Evolutionary conservation across 352 stramenopile genomes (phyloP).

Genomic region (Globisporangium iwayamae): DNA sequence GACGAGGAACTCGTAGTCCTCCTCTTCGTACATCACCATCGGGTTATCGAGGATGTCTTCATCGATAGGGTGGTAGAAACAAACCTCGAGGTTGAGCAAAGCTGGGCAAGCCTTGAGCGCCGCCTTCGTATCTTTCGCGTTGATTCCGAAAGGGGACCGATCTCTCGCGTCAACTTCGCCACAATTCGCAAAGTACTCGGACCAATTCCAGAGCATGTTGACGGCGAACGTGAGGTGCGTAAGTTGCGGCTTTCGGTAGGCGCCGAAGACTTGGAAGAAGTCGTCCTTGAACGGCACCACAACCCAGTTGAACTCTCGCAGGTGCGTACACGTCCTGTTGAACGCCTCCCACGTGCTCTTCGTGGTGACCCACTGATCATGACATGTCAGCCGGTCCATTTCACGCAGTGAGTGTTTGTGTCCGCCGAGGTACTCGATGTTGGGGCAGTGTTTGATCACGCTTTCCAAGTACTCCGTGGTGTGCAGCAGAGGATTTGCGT

Average conservation of each 20-base stretch:
- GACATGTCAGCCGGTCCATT: slow-evolving; percentile 40
- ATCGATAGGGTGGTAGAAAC: slow-evolving; percentile 34
- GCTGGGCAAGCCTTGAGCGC: slow-evolving; percentile 33
- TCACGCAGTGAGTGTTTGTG: slow-evolving; percentile 43
- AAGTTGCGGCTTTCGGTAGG: slow-evolving; percentile 34
- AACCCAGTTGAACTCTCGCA: slow-evolving; percentile 66
- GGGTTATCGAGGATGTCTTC: slow-evolving; percentile 21
- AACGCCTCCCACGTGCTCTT: slow-evolving; percentile 36
- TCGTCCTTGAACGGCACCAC: slow-evolving; percentile 52
- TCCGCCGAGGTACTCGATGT: slow-evolving; percentile 58
- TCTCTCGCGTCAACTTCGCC: neutral
- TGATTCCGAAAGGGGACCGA: slow-evolving; percentile 19
- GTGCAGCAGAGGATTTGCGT: slow-evolving; percentile 15
- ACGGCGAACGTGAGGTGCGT: slow-evolving; percentile 28
- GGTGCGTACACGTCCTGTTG: slow-evolving; percentile 29
- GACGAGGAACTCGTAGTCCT: slow-evolving; percentile 21
- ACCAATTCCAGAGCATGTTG: slow-evolving; percentile 41
- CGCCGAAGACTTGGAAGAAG: slow-evolving; percentile 41
- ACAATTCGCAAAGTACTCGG: slow-evolving; percentile 26
- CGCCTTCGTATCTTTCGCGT: slow-evolving; percentile 25
- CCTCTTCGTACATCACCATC: slow-evolving; percentile 22
- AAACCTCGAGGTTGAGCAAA: slow-evolving; percentile 31
- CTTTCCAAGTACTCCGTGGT: slow-evolving; percentile 23
- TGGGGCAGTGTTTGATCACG: slow-evolving; percentile 34
- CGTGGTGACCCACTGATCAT: slow-evolving; percentile 33